Percentiles rank a stretch among this genome's conserved stretches.
Conservation (phyloP, 257 asterid species). For the Gentiana straminea region DNA sequence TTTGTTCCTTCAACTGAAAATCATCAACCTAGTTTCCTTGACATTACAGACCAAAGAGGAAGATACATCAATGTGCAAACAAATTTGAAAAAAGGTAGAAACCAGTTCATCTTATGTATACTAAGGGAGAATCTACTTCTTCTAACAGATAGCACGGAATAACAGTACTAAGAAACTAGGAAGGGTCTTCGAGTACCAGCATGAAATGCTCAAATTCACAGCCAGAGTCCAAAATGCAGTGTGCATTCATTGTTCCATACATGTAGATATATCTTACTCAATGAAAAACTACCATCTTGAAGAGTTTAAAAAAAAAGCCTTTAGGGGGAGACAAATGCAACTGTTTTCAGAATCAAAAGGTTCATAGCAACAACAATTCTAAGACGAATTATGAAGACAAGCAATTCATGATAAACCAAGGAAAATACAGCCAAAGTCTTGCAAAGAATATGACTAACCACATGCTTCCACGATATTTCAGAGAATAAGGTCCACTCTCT, state of each 20-base stretch:
- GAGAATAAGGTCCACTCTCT: slow-evolving; percentile 91
- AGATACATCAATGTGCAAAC: not conserved
- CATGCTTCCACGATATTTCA: slow-evolving; percentile 93
- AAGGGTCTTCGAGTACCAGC: not conserved
- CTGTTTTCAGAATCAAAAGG: no score
- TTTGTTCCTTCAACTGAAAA: no score
- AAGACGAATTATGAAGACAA: not conserved
- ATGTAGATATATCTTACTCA: no score
- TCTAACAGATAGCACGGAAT: not conserved
- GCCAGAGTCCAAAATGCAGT: not conserved
- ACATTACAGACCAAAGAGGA: no score
- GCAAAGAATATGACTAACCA: slow-evolving; percentile 45
- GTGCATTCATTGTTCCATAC: not conserved
- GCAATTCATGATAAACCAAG: not conserved
- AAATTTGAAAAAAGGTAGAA: not conserved
- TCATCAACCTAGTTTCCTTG: no score
- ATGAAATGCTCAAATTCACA: not conserved
- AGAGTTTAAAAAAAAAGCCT: not conserved
- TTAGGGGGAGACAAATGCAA: not conserved
- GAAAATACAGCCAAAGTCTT: not conserved
- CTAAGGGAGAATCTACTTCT: not conserved
- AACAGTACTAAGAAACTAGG: not conserved
- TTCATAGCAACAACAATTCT: no score
- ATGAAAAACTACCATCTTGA: not conserved
- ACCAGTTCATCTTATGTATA: not conserved